Conservation (phyloP, 2,329 filamentous ascomycete genomes). For the Aureobasidium lini region DNA sequence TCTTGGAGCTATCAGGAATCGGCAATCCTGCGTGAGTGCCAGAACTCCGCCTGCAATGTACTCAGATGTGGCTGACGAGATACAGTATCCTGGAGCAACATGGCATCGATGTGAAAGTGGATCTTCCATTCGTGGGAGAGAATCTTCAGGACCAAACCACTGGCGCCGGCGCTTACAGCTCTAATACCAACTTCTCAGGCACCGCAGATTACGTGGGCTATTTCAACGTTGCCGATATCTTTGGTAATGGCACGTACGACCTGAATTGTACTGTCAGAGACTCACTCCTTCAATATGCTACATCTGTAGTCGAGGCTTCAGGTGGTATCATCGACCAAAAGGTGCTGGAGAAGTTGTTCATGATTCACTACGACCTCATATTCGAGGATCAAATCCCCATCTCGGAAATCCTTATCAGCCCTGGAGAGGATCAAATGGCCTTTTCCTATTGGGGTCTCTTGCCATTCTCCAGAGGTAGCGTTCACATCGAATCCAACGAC, state of each 20-base stretch:
- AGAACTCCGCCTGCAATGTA: neutral
- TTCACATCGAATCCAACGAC: constrained; percentile 27
- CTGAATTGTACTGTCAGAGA: constrained; percentile 19
- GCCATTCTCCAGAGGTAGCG: constrained; percentile 29
- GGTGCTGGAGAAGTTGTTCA: constrained; percentile 39
- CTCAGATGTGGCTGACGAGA: neutral
- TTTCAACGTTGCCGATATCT: constrained; percentile 28
- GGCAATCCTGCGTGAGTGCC: constrained; percentile 22
- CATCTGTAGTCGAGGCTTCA: constrained; percentile 20
- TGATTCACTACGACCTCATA: constrained; percentile 42
- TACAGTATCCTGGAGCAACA: constrained; percentile 20
- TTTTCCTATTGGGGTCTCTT: constrained; percentile 31
- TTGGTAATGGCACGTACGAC: constrained; percentile 21
- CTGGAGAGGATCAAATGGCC: constrained; percentile 25
- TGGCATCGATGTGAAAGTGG: constrained; percentile 25
- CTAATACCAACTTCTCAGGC: constrained; percentile 25
- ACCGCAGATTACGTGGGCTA: constrained; percentile 28
- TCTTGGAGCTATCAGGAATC: constrained; percentile 31
- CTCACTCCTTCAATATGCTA: constrained; percentile 24
- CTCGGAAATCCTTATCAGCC: constrained; percentile 39
- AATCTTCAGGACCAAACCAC: constrained; percentile 29
- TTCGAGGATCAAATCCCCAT: constrained; percentile 40
- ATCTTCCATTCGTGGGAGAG: constrained; percentile 27
- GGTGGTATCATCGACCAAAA: constrained; percentile 30
- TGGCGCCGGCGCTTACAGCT: constrained; percentile 17